phyloP scores from a whole-genome alignment of 176 grass and related monocot species.

The Alopecurus myosuroides region DNA sequence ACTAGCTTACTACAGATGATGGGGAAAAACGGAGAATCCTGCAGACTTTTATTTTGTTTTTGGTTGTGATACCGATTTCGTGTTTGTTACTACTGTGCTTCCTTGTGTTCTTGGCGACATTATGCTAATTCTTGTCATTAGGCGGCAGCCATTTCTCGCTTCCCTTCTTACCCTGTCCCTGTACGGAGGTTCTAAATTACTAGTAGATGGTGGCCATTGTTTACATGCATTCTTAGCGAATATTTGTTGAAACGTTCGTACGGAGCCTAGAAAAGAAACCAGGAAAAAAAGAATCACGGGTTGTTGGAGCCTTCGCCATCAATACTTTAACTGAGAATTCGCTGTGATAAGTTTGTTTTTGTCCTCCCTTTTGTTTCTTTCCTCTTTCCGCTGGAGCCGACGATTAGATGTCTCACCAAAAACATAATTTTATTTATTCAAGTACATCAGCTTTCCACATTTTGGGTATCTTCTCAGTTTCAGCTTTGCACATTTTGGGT shows the following conservation, averaged over 20 bases:
- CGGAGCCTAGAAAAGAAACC: background rate
- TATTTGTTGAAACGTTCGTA: slow-evolving; percentile 25
- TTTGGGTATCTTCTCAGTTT: background rate
- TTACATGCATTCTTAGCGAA: background rate
- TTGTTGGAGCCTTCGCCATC: slow-evolving; percentile 20
- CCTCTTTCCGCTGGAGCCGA: slow-evolving; percentile 14
- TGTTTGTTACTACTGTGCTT: background rate
- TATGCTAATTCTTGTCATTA: background rate
- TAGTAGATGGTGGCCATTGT: background rate
- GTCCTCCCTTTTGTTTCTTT: slow-evolving; percentile 4
- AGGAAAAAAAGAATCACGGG: background rate
- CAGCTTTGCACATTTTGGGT: background rate
- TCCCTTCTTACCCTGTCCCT: too few relatives aligned
- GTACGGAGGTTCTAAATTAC: background rate
- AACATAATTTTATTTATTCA: background rate
- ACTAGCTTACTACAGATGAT: slow-evolving; percentile 8
- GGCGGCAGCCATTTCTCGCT: background rate
- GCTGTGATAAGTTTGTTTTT: slow-evolving; percentile 6
- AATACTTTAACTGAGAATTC: slow-evolving; percentile 28
- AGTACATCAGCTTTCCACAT: background rate
- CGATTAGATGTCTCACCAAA: slow-evolving; percentile 37
- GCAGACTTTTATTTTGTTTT: background rate
- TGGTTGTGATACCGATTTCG: background rate
- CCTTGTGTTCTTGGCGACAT: background rate
- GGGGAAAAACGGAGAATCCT: background rate